Conservation (phyloP, 208 protist species). For the Leishmania amazonensis region DNA sequence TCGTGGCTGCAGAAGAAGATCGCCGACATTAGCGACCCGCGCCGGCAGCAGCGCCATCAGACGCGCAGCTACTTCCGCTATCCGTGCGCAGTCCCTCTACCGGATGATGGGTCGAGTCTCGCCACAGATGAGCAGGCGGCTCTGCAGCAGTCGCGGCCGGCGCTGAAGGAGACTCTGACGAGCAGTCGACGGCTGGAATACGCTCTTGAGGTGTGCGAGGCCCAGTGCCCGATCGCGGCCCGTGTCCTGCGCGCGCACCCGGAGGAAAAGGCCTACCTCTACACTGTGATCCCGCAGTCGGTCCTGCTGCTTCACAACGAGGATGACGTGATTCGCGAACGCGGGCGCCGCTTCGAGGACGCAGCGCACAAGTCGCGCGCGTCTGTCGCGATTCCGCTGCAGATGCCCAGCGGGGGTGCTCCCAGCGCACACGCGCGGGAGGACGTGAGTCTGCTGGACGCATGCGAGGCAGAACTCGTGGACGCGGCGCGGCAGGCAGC, state of each 20-base stretch:
- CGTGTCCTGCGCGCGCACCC: constrained; percentile 27
- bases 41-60: constrained; percentile 71
- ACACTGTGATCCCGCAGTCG: constrained; percentile 60
- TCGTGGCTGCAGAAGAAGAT: constrained; percentile 90
- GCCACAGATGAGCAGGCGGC: neutral
- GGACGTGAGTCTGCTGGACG: constrained; percentile 27
- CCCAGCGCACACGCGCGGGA: neutral
- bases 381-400: constrained; percentile 28
- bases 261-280: constrained; percentile 29
- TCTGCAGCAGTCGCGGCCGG: neutral
- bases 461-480: constrained; percentile 39
- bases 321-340: constrained; percentile 62
- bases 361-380: constrained; percentile 17
- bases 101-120: constrained; percentile 8
- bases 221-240: constrained; percentile 36
- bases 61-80: constrained; percentile 77
- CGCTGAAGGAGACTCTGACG: neutral
- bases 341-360: constrained; percentile 57
- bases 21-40: constrained; percentile 73
- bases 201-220: constrained; percentile 33
- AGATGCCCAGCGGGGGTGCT: neutral
- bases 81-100: constrained; percentile 58
- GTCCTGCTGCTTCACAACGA: constrained; percentile 73
- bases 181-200: neutral
- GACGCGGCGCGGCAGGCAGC: constrained; percentile 36